Conservation (phyloP, 2,329 filamentous ascomycete genomes). For the Daldinia sp. region DNA sequence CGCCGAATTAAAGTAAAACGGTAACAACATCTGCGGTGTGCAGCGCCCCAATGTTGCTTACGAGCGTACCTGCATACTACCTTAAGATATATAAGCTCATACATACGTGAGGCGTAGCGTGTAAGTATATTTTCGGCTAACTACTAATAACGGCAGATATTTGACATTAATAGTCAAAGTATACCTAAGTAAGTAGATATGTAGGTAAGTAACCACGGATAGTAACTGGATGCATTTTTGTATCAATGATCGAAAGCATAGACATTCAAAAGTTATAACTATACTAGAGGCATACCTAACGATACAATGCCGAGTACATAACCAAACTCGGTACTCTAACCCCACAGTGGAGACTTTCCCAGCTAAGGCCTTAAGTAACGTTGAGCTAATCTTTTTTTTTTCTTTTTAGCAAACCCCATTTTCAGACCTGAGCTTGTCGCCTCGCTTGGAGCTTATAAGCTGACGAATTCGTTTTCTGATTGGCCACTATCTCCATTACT, state of each 20-base stretch:
- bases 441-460: neutral
- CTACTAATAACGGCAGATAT: too few relatives aligned
- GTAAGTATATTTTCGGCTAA: too few relatives aligned
- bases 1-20: neutral
- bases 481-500: neutral
- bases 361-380: neutral
- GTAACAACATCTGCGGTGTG: neutral
- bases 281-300: too few relatives aligned
- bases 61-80: neutral
- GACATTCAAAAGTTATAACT: too few relatives aligned
- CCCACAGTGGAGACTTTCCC: neutral
- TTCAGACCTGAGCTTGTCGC: neutral
- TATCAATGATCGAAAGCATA: too few relatives aligned
- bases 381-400: neutral
- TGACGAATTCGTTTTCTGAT: constrained; percentile 4
- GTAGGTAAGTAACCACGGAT: too few relatives aligned
- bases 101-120: too few relatives aligned
- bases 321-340: neutral
- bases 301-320: too few relatives aligned
- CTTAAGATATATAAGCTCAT: too few relatives aligned
- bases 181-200: too few relatives aligned
- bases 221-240: too few relatives aligned
- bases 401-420: neutral
- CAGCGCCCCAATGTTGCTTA: neutral
- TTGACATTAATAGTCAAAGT: too few relatives aligned